Evolutionary conservation across 2,329 filamentous ascomycete genomes (phyloP), one percentile per base, ranked within the genome.

Genomic region (Tolypocladium ovalisporum): DNA sequence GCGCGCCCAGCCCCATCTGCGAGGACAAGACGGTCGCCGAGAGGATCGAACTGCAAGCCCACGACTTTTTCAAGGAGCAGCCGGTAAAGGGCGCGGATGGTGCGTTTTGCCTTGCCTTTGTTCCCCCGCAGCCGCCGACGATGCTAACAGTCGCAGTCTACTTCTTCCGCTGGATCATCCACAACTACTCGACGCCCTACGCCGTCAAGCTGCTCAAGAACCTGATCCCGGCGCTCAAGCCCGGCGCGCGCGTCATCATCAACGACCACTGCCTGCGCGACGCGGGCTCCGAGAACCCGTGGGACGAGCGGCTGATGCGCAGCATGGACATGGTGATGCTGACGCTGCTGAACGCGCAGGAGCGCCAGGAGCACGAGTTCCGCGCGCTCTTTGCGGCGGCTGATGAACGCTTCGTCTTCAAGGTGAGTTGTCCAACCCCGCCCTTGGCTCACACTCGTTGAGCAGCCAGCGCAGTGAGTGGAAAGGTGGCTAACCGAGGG

Each of bases 41-140:
- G 19, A 66, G 78, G 17, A 71, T 81, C 44, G 65, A 64, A 22
- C 69, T 80, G 59, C 70, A 74, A 60, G 70, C 71, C 3, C 81
- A 86, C 64, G 78, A 84, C 62, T 83, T 86, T 65, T 83, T 85
- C 65, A 72, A 73, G 7, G 75, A 78, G 54, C 83, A 86, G 66
- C 74, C 77, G 0, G 72, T 80, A 17, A 70, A 76, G 53, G 75
- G 66, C 4, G 83, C 80, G 1, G 81, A 84, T 62, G 76, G 76
- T 77, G 62, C 58, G 71, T 58, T 9, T n/a, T n/a, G n/a, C n/a
- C n/a, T n/a, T n/a, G 13, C 24, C 22, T 15, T 24, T 24, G 3
- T 6, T 9, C 15, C 19, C n/a, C 22, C 10, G 4, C 34, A 1
- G 17, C 19, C 19, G 29, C 7, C 32, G 27, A 36, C 27, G 5